Evolutionary conservation across 1,139 yeast genomes (phyloP), one percentile per base, ranked within the genome.

Genomic region (Candida labiduridarum): DNA sequence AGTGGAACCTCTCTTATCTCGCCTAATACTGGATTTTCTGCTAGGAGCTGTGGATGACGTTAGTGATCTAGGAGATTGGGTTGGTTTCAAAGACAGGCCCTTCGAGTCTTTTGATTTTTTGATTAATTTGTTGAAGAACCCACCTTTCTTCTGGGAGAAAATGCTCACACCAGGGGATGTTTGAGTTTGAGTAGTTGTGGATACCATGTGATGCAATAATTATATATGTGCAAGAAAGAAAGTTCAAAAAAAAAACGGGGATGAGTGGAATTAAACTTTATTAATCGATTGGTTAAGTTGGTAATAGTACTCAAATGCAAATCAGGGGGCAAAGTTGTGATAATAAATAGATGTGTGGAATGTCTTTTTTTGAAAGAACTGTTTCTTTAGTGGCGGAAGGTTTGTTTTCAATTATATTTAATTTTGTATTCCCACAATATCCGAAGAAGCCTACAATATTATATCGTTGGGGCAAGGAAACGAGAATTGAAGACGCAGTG

Each of bases 91-190:
- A 3, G 31, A 9, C 38, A 16, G 29, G 7, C 19, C 15, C 40
- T 34, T 41, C 38, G 35, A 38, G 14, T 36, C 48, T 18, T 27
- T 38, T 16, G 50, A 47, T 44, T 53, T 49, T 27, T 52, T 47
- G 6, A 54, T 46, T 22, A 59, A 34, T 30, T 53, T 54, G 34
- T 51, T 52, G 42, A 59, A 50, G 38, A 59, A 53, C 7, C 53
- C 47, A 6, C 29, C 48, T 25, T 49, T 54, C 45, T 53, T 53
- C 11, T 48, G 49, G n/a, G 52, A 40, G 3, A 10, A 11, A 22
- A 25, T n/a, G 8, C 10, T 19, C 9, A 14, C 3, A 6, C 9
- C 30, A 12, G 11, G 5, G 4, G 41, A 19, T 19, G 19, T 12
- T 38, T 38, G 30, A 4, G 30, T 19, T 8, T 38, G 41, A n/a